Conservation (phyloP, 805 yeast genomes). For the Ogataea nitratoaversa region DNA sequence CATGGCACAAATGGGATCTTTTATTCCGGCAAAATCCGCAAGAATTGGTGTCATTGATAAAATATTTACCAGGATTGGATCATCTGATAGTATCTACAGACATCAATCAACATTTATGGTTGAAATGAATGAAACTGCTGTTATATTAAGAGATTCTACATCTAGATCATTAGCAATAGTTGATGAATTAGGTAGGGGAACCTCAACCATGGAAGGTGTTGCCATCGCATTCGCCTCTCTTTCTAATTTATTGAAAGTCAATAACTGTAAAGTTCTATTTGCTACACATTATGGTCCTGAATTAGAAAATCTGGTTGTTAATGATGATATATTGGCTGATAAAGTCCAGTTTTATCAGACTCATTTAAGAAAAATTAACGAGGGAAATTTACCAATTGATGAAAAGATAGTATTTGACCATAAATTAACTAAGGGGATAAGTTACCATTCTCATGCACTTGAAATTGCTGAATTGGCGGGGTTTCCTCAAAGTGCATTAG, state of each 20-base stretch:
- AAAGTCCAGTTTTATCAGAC: conserved; percentile 26
- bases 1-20: conserved; percentile 71
- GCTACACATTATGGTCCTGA: conserved; percentile 83
- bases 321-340: conserved; percentile 23
- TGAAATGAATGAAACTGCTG: conserved; percentile 82
- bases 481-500: conserved; percentile 58
- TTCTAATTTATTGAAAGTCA: conserved; percentile 46
- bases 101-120: conserved; percentile 91
- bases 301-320: conserved; percentile 36
- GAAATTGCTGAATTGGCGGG: conserved; percentile 78
- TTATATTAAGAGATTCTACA: conserved; percentile 64
- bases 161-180: conserved; percentile 65
- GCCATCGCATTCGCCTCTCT: conserved; percentile 81
- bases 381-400: conserved; percentile 21
- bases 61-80: conserved; percentile 76
- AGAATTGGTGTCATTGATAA: conserved; percentile 70
- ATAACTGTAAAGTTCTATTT: conserved; percentile 71
- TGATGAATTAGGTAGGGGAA: conserved; percentile 90
- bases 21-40: conserved; percentile 63
- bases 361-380: conserved; percentile 15
- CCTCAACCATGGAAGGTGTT: conserved; percentile 78
- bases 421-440: conserved; percentile 59
- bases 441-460: conserved; percentile 70
- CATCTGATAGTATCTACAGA: conserved; percentile 74
- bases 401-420: conserved; percentile 47